A percentile compares a stretch with the other conserved stretches of the same genome.
Conservation (phyloP, 805 yeast species). For the Diddensiella transvaalensis region DNA sequence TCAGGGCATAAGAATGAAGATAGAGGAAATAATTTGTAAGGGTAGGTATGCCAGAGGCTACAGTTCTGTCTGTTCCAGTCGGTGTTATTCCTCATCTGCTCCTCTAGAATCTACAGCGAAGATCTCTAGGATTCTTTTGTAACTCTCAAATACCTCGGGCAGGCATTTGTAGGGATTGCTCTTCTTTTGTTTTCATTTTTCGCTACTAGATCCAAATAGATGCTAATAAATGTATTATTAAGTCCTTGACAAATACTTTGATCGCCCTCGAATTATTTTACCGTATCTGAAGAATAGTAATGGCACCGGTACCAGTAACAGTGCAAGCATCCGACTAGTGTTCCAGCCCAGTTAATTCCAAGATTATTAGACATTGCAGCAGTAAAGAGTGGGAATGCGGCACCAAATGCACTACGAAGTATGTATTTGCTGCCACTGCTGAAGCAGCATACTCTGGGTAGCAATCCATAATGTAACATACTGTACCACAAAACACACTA, state of each 20-base stretch:
- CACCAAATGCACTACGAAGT: slow-evolving; percentile 65
- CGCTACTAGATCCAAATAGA: too few species aligned
- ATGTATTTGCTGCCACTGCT: slow-evolving; percentile 74
- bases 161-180: not conserved
- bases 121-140: not conserved
- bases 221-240: too few species aligned
- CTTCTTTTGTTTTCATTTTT: not conserved
- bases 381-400: slow-evolving; percentile 71
- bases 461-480: slow-evolving; percentile 70
- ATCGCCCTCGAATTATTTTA: slow-evolving; percentile 49
- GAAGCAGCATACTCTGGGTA: slow-evolving; percentile 74
- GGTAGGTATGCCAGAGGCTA: too few species aligned
- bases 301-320: slow-evolving; percentile 63
- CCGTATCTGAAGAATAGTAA: slow-evolving; percentile 43
- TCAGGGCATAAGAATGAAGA: too few species aligned
- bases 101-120: not conserved
- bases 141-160: not conserved
- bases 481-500: slow-evolving; percentile 62
- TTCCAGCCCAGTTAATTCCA: slow-evolving; percentile 79
- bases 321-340: slow-evolving; percentile 64
- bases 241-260: slow-evolving; percentile 69
- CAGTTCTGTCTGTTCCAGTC: too few species aligned
- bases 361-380: slow-evolving; percentile 62
- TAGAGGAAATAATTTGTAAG: too few species aligned
- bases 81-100: not conserved